Evolutionary conservation across 2,329 filamentous ascomycete genomes (phyloP).

Genomic region (Beauveria sp.): DNA sequence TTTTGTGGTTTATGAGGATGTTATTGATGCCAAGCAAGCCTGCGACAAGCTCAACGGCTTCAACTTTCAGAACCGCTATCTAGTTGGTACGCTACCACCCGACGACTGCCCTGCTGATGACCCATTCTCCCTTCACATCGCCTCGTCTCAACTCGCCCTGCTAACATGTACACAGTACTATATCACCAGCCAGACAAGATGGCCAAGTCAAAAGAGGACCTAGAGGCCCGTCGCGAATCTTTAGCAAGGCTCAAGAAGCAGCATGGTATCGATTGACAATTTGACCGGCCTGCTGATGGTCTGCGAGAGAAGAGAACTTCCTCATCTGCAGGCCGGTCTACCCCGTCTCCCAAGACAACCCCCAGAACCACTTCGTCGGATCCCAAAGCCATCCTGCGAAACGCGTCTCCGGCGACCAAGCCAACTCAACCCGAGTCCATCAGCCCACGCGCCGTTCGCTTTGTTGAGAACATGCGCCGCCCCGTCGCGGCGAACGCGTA

Average conservation of each 20-base stretch:
- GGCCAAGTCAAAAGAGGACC: constrained; percentile 81
- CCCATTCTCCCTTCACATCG: neutral
- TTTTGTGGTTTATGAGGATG: constrained; percentile 99
- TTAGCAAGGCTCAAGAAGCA: constrained; percentile 97
- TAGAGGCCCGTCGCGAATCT: constrained; percentile 89
- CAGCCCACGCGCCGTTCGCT: constrained; percentile 33
- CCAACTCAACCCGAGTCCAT: constrained; percentile 28
- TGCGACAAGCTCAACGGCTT: constrained; percentile 99
- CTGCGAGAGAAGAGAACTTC: constrained; percentile 34
- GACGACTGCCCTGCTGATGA: neutral
- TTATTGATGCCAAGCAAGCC: constrained; percentile 96
- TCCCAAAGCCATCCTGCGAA: constrained; percentile 38
- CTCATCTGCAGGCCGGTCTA: constrained; percentile 56
- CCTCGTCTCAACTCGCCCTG: neutral
- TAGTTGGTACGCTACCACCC: constrained; percentile 66
- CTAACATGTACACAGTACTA: constrained; percentile 36
- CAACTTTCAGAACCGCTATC: constrained; percentile 99
- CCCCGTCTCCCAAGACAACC: constrained; percentile 30
- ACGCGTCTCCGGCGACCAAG: constrained; percentile 30
- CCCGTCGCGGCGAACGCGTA: constrained; percentile 31
- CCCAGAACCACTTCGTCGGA: constrained; percentile 28
- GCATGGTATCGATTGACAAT: constrained; percentile 96
- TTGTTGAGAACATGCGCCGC: constrained; percentile 32
- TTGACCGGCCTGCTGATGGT: constrained; percentile 58
- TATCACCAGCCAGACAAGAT: constrained; percentile 62